These are phyloP conservation scores for Avena atlantica DNA, from an alignment of 176 grass and related monocot genomes.

Conservation along the genomic window DNA sequence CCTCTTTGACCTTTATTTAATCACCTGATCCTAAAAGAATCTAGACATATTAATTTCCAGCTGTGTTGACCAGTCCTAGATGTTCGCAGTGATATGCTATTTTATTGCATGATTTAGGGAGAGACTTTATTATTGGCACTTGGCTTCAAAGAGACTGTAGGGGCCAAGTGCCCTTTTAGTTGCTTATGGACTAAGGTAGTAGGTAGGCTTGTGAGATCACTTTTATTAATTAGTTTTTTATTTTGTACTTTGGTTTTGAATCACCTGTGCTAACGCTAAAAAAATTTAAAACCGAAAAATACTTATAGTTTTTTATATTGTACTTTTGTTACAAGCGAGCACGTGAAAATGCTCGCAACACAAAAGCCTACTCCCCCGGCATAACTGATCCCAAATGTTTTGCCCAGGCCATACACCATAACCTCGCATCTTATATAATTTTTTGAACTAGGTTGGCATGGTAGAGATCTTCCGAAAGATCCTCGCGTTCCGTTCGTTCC, in stretches of 20 bases:
- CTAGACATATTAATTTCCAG: conserved; percentile 46
- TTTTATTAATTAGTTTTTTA: neutral
- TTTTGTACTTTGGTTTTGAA: conserved; percentile 37
- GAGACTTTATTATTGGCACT: conserved; percentile 50
- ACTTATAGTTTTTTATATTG: no score
- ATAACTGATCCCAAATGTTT: no score
- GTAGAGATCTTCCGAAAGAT: no score
- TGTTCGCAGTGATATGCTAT: conserved; percentile 50
- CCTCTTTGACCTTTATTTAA: conserved; percentile 63
- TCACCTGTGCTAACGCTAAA: conserved; percentile 26
- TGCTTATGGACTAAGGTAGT: conserved; percentile 47
- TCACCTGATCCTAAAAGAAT: conserved; percentile 57
- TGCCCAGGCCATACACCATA: no score
- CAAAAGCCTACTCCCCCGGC: no score
- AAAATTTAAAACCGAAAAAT: neutral
- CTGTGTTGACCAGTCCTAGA: conserved; percentile 55
- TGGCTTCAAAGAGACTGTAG: conserved; percentile 49
- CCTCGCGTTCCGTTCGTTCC: no score
- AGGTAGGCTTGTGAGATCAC: neutral
- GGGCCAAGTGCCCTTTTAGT: conserved; percentile 42
- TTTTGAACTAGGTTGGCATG: no score
- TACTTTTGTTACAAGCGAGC: no score
- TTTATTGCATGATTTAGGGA: conserved; percentile 35
- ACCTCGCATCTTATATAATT: no score
- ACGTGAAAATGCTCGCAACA: no score